Conservation (phyloP, 345 rosid species). For the Melaleuca quinquenervia region DNA sequence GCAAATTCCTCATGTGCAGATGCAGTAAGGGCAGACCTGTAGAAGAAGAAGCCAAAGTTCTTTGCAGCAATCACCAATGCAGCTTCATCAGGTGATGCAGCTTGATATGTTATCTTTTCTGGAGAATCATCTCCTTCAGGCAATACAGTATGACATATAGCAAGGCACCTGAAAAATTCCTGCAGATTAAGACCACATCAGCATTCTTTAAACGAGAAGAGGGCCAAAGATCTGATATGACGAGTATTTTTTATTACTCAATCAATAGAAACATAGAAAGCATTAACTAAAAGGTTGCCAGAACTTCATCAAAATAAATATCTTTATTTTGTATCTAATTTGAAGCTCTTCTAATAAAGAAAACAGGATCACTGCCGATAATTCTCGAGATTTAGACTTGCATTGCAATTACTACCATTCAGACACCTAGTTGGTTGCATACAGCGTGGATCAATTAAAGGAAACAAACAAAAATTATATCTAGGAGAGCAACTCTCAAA, state of each 20-base stretch:
- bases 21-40: slow-evolving; percentile 32
- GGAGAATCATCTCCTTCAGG: slow-evolving; percentile 98
- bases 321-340: not conserved
- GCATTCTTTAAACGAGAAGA: not conserved
- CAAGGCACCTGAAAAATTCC: slow-evolving; percentile 99
- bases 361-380: not conserved
- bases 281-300: not conserved
- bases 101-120: slow-evolving; percentile 87
- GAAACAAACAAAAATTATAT: not conserved
- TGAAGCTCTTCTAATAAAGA: not conserved
- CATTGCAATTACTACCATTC: not conserved
- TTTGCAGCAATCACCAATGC: slow-evolving; percentile 96
- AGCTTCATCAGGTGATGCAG: slow-evolving; percentile 99
- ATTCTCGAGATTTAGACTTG: not conserved
- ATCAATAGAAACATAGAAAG: not conserved
- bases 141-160: slow-evolving; percentile 97
- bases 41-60: slow-evolving; percentile 97
- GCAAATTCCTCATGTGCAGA: not conserved
- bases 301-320: not conserved
- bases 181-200: slow-evolving; percentile 12
- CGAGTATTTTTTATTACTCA: not conserved
- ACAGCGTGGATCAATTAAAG: not conserved
- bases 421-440: not conserved
- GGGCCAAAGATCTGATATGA: not conserved
- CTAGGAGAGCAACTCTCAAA: not conserved